Evolutionary conservation across 139 green algal species (phyloP).

Genomic region (Micractinium conductrix): DNA sequence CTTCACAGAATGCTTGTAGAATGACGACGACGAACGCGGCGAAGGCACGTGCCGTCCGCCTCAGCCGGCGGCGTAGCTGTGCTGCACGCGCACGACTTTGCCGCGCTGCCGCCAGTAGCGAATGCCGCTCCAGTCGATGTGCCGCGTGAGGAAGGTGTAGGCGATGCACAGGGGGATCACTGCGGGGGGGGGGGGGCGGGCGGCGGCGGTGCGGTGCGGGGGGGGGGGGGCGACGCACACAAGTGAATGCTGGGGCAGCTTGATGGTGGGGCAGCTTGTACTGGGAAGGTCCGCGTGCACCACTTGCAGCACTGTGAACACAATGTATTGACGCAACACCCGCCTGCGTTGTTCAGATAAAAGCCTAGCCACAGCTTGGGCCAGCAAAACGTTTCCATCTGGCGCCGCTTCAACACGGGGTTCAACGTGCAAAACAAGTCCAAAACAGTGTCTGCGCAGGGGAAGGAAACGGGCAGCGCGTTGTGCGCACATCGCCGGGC

Average conservation of each 20-base stretch:
- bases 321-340: neutral
- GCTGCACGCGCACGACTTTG: slow-evolving; percentile 32
- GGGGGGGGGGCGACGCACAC: neutral
- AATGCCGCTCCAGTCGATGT: slow-evolving; percentile 53
- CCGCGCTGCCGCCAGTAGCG: slow-evolving; percentile 52
- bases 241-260: neutral
- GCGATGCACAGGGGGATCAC: slow-evolving; percentile 54
- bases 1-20: too few relatives aligned
- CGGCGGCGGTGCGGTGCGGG: neutral
- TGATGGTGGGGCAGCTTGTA: too few relatives aligned
- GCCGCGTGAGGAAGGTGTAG: slow-evolving; percentile 50
- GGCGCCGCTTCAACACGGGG: slow-evolving; percentile 13
- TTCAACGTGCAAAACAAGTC: slow-evolving; percentile 34
- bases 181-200: neutral
- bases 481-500: too few relatives aligned
- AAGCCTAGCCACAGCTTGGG: slow-evolving; percentile 22
- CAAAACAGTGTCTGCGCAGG: neutral
- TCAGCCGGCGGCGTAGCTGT: too few relatives aligned
- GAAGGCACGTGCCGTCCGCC: too few relatives aligned
- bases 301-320: too few relatives aligned
- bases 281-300: too few relatives aligned
- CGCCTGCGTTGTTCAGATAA: slow-evolving; percentile 17
- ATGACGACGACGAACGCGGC: too few relatives aligned
- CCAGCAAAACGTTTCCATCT: slow-evolving; percentile 37
- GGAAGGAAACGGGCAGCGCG: neutral